A percentile compares a stretch with the other conserved stretches of the same genome.
phyloP scores from a whole-genome alignment of 2,329 filamentous ascomycete species.

The Apiospora kogelbergensis region DNA sequence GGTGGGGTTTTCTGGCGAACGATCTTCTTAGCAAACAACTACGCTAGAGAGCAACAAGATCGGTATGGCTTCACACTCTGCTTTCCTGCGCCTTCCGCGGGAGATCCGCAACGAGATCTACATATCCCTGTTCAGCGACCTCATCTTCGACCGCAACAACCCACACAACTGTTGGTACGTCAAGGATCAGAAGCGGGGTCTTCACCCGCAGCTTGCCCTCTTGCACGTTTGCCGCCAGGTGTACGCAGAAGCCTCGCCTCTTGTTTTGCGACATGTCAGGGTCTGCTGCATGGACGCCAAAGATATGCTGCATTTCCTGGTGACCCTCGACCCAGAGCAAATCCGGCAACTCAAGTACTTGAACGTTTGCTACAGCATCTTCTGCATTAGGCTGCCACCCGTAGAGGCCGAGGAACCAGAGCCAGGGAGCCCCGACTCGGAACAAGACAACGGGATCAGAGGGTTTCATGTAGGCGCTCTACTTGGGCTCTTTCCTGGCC shows the following conservation, averaged over 20 bases:
- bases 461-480: not conserved
- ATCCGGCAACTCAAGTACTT: not conserved
- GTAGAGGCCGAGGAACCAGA: not conserved
- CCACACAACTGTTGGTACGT: not conserved
- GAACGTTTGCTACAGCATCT: not conserved
- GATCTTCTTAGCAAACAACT: not conserved
- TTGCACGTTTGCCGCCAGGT: not conserved
- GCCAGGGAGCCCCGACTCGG: too few species aligned
- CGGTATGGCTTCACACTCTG: not conserved
- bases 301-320: not conserved
- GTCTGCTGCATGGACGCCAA: not conserved
- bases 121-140: not conserved
- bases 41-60: not conserved
- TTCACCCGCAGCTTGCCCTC: constrained; percentile 1
- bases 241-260: not conserved
- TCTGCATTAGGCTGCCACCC: not conserved
- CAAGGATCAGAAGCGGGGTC: not conserved
- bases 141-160: constrained; percentile 1
- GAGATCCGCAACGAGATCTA: not conserved
- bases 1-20: not conserved
- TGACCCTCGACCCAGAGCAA: not conserved
- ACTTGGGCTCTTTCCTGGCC: not conserved
- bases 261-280: not conserved
- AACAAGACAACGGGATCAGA: too few species aligned
- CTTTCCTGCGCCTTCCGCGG: not conserved